These are phyloP conservation scores for Herpomyces periplanetae DNA, from an alignment of 2,329 filamentous ascomycete genomes.

Conservation along the genomic window DNA sequence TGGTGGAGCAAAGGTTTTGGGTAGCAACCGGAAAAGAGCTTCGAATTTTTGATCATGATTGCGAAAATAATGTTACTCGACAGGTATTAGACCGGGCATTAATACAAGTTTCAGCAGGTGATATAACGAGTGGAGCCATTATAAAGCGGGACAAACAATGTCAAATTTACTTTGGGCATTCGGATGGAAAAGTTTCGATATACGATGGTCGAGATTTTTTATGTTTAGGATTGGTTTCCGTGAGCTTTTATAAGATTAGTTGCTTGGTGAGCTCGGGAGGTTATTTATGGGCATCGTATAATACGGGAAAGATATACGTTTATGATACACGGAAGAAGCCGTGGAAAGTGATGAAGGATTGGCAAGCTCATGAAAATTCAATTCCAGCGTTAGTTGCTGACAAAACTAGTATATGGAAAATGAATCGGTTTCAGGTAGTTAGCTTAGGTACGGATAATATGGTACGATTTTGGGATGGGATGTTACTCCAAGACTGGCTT, in stretches of 20 bases:
- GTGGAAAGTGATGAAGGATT: conserved; percentile 73
- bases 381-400: conserved; percentile 41
- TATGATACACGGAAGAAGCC: conserved; percentile 51
- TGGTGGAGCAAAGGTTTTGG: conserved; percentile 56
- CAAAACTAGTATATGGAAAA: conserved; percentile 38
- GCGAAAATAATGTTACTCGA: no score
- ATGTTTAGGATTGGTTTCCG: conserved; percentile 38
- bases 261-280: conserved; percentile 39
- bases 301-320: conserved; percentile 65
- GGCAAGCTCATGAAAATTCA: conserved; percentile 55
- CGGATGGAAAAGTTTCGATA: conserved; percentile 74
- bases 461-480: conserved; percentile 56
- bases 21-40: conserved; percentile 56
- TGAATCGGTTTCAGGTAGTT: conserved; percentile 46
- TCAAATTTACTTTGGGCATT: conserved; percentile 73
- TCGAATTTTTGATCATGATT: conserved; percentile 32
- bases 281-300: conserved; percentile 70
- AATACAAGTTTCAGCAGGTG: conserved; percentile 28
- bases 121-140: conserved; percentile 46
- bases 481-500: conserved; percentile 78
- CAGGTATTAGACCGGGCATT: conserved; percentile 33
- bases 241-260: conserved; percentile 86
- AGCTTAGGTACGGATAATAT: conserved; percentile 59
- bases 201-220: conserved; percentile 39
- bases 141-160: conserved; percentile 32